phyloP scores from a whole-genome alignment of 2,329 filamentous ascomycete genomes.

The Pseudovirgaria hyperparasitica region DNA sequence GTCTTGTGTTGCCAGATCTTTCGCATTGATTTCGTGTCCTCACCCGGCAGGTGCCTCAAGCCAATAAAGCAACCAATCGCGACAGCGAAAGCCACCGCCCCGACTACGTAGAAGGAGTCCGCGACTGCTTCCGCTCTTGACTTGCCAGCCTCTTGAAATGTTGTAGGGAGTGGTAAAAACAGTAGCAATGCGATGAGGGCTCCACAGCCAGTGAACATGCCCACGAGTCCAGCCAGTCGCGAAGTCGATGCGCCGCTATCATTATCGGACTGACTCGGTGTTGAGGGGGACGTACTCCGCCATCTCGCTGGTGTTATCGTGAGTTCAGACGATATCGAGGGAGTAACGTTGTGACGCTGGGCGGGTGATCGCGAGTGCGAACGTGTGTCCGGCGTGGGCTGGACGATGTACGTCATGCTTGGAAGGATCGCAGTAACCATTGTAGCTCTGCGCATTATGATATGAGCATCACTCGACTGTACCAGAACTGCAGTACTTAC shows the following conservation, averaged over 20 bases:
- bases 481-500: too few relatives aligned
- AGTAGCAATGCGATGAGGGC: conserved; percentile 70
- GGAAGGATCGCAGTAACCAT: conserved; percentile 97
- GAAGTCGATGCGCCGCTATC: conserved; percentile 34
- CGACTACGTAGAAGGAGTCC: conserved; percentile 81
- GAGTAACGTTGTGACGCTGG: conserved; percentile 46
- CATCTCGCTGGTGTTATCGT: conserved; percentile 57
- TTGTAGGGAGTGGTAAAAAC: conserved; percentile 78
- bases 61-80: conserved; percentile 68
- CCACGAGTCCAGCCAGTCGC: conserved; percentile 75
- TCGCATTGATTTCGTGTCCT: conserved; percentile 63
- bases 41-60: conserved; percentile 53
- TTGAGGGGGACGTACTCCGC: conserved; percentile 17
- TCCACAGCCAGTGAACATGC: conserved; percentile 83
- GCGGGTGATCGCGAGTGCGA: conserved; percentile 20
- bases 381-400: conserved; percentile 13
- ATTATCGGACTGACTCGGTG: conserved; percentile 8
- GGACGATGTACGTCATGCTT: conserved; percentile 39
- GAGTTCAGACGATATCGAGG: conserved; percentile 59
- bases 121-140: conserved; percentile 63
- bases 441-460: conserved; percentile 41
- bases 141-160: conserved; percentile 61
- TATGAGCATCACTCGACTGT: not conserved
- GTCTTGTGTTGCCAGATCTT: conserved; percentile 18
- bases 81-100: conserved; percentile 56